Conservation (phyloP, 2,329 filamentous ascomycete genomes). For the Apiospora hydei region DNA sequence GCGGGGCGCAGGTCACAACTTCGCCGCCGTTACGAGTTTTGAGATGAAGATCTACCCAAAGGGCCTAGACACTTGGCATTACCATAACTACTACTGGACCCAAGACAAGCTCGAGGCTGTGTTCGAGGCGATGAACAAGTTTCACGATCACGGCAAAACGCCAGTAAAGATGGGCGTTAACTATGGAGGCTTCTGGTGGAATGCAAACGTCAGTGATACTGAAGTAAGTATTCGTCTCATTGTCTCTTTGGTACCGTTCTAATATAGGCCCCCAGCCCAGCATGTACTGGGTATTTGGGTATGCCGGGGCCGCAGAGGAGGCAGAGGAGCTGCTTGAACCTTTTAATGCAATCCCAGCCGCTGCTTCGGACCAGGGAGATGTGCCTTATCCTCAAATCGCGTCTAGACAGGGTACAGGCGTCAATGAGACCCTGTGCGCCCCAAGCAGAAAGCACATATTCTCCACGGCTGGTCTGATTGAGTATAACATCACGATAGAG, state of each 20-base stretch:
- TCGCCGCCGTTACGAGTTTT: conserved; percentile 61
- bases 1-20: conserved; percentile 64
- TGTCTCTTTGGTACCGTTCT: neutral
- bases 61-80: neutral
- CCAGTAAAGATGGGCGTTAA: too few species aligned
- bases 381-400: neutral
- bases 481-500: too few species aligned
- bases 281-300: neutral
- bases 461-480: too few species aligned
- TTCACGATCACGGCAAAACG: neutral
- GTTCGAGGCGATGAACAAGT: neutral
- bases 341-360: neutral
- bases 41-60: conserved; percentile 54
- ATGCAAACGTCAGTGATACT: neutral
- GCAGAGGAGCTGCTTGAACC: neutral
- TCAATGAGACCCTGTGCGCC: too few species aligned
- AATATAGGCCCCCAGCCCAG: neutral
- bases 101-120: neutral
- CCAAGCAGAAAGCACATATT: too few species aligned
- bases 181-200: too few species aligned
- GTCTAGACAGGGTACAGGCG: too few species aligned
- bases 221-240: neutral
- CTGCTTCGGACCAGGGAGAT: neutral
- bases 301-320: neutral
- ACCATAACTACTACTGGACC: neutral